These are phyloP conservation scores for Diaporthe citrichinensis DNA, from an alignment of 2,329 filamentous ascomycete species.

Conservation along the genomic window DNA sequence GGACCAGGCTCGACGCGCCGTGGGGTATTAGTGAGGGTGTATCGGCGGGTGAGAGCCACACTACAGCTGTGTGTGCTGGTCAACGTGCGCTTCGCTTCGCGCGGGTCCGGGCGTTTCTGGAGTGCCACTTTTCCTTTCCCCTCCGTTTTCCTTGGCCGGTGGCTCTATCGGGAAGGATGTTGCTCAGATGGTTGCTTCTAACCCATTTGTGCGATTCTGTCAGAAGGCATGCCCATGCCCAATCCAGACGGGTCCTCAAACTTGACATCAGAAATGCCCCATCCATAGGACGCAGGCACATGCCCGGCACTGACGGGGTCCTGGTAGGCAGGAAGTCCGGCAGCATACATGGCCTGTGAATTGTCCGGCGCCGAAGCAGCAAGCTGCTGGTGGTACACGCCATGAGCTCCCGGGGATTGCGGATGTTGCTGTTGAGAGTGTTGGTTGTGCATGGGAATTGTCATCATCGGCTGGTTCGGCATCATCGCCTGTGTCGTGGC, in stretches of 20 bases:
- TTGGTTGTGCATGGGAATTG: slow-evolving; percentile 32
- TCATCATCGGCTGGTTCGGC: slow-evolving; percentile 34
- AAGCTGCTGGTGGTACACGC: slow-evolving; percentile 35
- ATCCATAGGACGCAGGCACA: slow-evolving; percentile 11
- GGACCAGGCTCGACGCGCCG: slow-evolving; percentile 3
- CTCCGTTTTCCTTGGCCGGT: background rate
- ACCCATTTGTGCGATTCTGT: slow-evolving; percentile 26
- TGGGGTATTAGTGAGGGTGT: slow-evolving; percentile 15
- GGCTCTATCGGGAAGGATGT: background rate
- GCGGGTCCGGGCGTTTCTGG: background rate
- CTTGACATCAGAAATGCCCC: slow-evolving; percentile 29
- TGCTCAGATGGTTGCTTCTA: background rate
- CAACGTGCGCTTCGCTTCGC: background rate
- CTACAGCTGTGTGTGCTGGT: background rate
- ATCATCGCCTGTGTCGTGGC: slow-evolving; percentile 29
- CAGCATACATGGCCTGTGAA: slow-evolving; percentile 22
- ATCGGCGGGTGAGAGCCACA: background rate
- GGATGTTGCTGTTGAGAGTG: slow-evolving; percentile 33
- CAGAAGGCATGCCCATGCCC: slow-evolving; percentile 24
- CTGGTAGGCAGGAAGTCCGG: slow-evolving; percentile 10
- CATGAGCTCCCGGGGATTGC: slow-evolving; percentile 30
- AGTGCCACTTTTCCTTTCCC: background rate
- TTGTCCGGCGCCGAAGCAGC: slow-evolving; percentile 30
- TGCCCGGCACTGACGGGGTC: slow-evolving; percentile 31
- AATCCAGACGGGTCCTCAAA: slow-evolving; percentile 26